Percentiles rank a stretch among this genome's conserved stretches.
phyloP scores from a whole-genome alignment of 140 eudicot species.

The Cichorium intybus region DNA sequence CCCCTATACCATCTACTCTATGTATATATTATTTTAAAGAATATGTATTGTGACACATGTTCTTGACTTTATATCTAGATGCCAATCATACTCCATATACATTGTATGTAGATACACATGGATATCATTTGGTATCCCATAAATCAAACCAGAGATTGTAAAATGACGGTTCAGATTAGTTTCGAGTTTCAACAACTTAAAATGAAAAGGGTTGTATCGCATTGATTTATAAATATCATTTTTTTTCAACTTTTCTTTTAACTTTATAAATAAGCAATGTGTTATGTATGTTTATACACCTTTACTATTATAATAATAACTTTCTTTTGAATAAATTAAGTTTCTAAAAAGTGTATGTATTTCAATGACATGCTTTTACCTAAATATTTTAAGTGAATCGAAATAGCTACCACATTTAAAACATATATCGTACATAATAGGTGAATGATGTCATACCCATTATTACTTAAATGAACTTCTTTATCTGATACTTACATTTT shows the following conservation, averaged over 20 bases:
- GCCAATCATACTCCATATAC: constrained; percentile 24
- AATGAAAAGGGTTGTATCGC: not conserved
- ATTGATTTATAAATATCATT: no score
- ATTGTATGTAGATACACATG: constrained; percentile 8
- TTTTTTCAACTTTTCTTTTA: no score
- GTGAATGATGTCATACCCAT: not conserved
- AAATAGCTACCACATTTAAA: not conserved
- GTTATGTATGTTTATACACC: no score
- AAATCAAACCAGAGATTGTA: not conserved
- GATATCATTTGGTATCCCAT: not conserved
- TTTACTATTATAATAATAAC: no score
- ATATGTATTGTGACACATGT: constrained; percentile 29
- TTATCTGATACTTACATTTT: not conserved
- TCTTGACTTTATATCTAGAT: constrained; percentile 20
- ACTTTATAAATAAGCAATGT: no score
- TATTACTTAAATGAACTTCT: not conserved
- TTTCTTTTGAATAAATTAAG: not conserved
- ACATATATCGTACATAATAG: not conserved
- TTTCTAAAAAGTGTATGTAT: not conserved
- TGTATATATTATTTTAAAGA: constrained; percentile 17
- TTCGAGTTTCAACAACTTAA: not conserved
- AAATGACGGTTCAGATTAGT: not conserved
- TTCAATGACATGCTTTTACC: not conserved
- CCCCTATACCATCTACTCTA: not conserved
- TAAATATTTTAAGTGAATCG: no score